These are phyloP conservation scores for Thyridium curvatum DNA, from an alignment of 2,329 filamentous ascomycete species.

Conservation along the genomic window DNA sequence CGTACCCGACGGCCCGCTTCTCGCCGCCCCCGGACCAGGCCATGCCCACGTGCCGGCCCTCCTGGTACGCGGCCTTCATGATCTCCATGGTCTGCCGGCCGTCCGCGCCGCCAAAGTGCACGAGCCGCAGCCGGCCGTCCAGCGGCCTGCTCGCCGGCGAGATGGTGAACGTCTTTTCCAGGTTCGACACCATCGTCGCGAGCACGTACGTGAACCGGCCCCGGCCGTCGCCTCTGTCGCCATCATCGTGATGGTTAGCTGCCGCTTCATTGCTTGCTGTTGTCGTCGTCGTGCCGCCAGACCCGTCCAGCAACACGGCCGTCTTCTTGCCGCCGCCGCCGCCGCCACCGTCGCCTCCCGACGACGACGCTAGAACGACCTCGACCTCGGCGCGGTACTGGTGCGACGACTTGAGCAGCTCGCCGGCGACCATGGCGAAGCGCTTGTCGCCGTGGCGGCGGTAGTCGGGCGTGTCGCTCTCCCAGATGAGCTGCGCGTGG, in stretches of 20 bases:
- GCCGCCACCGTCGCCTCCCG: slow-evolving; percentile 7
- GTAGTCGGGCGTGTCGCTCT: slow-evolving; percentile 81
- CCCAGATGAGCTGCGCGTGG: slow-evolving; percentile 81
- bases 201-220: slow-evolving; percentile 69
- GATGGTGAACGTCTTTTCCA: slow-evolving; percentile 78
- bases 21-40: slow-evolving; percentile 40
- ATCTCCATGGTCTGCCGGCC: slow-evolving; percentile 67
- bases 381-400: slow-evolving; percentile 40
- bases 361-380: slow-evolving; percentile 11
- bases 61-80: slow-evolving; percentile 60
- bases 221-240: slow-evolving; percentile 8
- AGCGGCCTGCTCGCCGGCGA: slow-evolving; percentile 67
- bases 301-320: no score
- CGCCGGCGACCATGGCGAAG: slow-evolving; percentile 78
- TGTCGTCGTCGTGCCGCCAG: no score
- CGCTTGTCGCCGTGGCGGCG: slow-evolving; percentile 69
- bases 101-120: slow-evolving; percentile 66
- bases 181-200: slow-evolving; percentile 67
- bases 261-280: no score
- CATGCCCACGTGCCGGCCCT: slow-evolving; percentile 48
- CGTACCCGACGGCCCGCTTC: slow-evolving; percentile 59
- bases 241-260: neutral
- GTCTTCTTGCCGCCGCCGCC: neutral
- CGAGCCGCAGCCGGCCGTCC: slow-evolving; percentile 62
- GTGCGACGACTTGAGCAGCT: slow-evolving; percentile 56